Percentiles rank a stretch among this genome's conserved stretches.
These are phyloP conservation scores for Yamadazyma buinensis DNA, from an alignment of 1,139 yeast species.

Conservation along the genomic window DNA sequence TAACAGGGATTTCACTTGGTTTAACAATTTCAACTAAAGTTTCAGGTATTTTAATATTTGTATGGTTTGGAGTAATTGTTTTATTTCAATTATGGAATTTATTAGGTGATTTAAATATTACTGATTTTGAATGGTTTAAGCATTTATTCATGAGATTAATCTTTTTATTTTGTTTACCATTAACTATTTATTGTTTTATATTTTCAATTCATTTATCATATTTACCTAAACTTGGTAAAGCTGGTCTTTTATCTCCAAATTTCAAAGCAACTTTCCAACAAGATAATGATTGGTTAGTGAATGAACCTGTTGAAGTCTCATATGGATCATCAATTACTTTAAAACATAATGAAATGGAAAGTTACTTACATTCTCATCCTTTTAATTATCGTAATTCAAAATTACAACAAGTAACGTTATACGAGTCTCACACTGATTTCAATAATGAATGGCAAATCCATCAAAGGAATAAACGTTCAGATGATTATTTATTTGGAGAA, in stretches of 20 bases:
- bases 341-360: conserved; percentile 59
- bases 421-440: conserved; percentile 45
- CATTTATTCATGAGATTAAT: conserved; percentile 29
- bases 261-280: conserved; percentile 49
- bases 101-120: conserved; percentile 52
- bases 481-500: conserved; percentile 26
- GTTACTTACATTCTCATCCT: conserved; percentile 67
- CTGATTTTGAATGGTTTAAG: conserved; percentile 24
- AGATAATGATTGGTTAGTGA: conserved; percentile 27
- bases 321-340: conserved; percentile 67
- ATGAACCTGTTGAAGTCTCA: conserved; percentile 48
- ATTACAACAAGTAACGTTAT: conserved; percentile 68
- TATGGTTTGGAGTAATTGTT: conserved; percentile 47
- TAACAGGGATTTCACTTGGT: conserved; percentile 53
- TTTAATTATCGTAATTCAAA: conserved; percentile 51
- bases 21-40: conserved; percentile 48
- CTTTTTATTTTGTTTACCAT: conserved; percentile 45
- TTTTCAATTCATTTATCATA: conserved; percentile 49
- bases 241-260: conserved; percentile 50
- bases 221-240: conserved; percentile 46
- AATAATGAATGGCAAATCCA: conserved; percentile 72
- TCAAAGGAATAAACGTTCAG: conserved; percentile 27
- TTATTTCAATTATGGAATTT: conserved; percentile 49
- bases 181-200: conserved; percentile 42
- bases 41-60: conserved; percentile 50